A percentile compares a stretch with the other conserved stretches of the same genome.
Conservation (phyloP, 2,329 filamentous ascomycete species). For the Xylaria sp. region DNA sequence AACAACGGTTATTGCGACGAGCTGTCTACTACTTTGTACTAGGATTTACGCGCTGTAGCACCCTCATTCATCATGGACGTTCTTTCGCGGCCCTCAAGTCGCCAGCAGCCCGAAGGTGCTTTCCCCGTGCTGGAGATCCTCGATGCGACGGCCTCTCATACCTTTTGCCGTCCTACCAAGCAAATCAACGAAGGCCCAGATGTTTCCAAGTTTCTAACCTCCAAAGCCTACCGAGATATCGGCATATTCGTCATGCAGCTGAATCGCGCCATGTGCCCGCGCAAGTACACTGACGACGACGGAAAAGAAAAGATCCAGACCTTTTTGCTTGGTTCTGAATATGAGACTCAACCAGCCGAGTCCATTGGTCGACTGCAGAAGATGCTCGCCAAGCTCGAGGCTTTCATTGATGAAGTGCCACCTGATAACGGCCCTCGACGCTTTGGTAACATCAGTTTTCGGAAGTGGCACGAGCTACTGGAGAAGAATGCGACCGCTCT, state of each 20-base stretch:
- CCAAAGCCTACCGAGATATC: slow-evolving; percentile 80
- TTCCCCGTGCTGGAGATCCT: slow-evolving; percentile 44
- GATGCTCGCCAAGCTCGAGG: slow-evolving; percentile 60
- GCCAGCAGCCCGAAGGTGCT: slow-evolving; percentile 5
- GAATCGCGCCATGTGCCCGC: slow-evolving; percentile 78
- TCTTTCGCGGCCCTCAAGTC: slow-evolving; percentile 10
- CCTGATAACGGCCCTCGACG: slow-evolving; percentile 80
- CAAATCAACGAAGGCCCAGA: slow-evolving; percentile 80
- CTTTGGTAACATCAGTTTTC: slow-evolving; percentile 89
- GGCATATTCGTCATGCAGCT: slow-evolving; percentile 84
- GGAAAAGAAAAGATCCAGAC: slow-evolving; percentile 41
- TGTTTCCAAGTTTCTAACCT: slow-evolving; percentile 72
- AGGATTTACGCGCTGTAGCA: too few relatives aligned
- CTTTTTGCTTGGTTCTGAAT: slow-evolving; percentile 40
- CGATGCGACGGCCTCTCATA: slow-evolving; percentile 43
- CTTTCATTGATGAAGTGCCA: slow-evolving; percentile 70
- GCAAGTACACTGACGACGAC: slow-evolving; percentile 40
- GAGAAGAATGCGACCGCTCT: slow-evolving; percentile 54
- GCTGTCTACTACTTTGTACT: too few relatives aligned
- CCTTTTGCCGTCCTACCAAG: slow-evolving; percentile 67
- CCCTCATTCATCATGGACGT: slow-evolving; percentile 11
- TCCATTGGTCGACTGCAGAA: slow-evolving; percentile 60
- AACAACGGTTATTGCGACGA: too few relatives aligned
- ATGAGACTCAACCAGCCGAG: slow-evolving; percentile 41
- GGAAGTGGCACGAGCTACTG: slow-evolving; percentile 72